These are phyloP conservation scores for Ophiocordyceps robertsii DNA, from an alignment of 2,329 filamentous ascomycete species.

Conservation along the genomic window DNA sequence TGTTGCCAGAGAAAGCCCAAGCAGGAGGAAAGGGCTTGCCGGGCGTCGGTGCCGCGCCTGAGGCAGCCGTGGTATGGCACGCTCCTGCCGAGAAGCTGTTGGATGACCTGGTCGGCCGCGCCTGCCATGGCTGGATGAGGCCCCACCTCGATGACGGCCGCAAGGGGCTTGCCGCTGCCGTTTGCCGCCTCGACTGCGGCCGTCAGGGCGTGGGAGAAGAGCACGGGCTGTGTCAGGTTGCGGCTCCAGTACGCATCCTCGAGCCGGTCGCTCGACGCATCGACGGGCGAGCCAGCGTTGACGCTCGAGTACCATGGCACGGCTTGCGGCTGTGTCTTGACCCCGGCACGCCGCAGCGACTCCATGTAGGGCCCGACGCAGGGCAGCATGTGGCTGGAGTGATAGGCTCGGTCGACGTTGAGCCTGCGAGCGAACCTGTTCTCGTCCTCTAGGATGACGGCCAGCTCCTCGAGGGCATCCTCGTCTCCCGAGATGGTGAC, in stretches of 20 bases:
- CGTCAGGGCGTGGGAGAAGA: conserved; percentile 9
- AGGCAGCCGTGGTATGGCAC: conserved; percentile 11
- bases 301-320: conserved; percentile 4
- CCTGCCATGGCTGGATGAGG: conserved; percentile 26
- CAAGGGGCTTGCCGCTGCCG: background rate
- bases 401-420: conserved; percentile 24
- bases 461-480: conserved; percentile 11
- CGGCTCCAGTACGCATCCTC: conserved; percentile 5
- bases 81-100: background rate
- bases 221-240: conserved; percentile 7
- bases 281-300: conserved; percentile 3
- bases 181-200: background rate
- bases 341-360: background rate
- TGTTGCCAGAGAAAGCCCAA: background rate
- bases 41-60: conserved; percentile 6
- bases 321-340: background rate
- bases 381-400: conserved; percentile 23
- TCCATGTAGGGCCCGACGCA: conserved; percentile 8
- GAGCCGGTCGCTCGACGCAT: background rate
- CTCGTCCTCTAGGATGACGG: conserved; percentile 9
- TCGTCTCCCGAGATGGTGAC: conserved; percentile 16
- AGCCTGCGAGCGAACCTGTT: conserved; percentile 16
- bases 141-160: conserved; percentile 16
- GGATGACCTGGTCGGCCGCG: conserved; percentile 12
- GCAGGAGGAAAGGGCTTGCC: conserved; percentile 6